phyloP scores from a whole-genome alignment of 305 asterid species.

The Rubia tinctorum region DNA sequence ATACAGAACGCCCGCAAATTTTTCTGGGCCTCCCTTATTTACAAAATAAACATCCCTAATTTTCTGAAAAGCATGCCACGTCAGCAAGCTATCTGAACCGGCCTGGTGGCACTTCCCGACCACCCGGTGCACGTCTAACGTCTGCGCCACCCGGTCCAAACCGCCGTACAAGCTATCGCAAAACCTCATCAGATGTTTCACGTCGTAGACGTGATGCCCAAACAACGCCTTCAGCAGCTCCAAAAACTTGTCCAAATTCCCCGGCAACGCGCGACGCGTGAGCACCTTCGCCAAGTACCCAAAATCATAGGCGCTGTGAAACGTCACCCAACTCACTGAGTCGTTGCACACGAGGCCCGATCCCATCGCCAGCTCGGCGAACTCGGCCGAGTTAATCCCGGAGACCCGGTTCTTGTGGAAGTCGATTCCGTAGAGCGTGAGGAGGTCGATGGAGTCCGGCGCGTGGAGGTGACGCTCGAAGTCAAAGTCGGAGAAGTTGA shows the following conservation, averaged over 20 bases:
- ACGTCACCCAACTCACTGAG: not conserved
- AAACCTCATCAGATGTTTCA: not conserved
- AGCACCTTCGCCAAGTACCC: not conserved
- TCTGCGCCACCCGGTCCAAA: constrained; percentile 1
- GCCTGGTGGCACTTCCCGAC: not conserved
- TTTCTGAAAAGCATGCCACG: not conserved
- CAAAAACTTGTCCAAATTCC: not conserved
- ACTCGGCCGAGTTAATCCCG: not conserved
- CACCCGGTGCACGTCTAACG: not conserved
- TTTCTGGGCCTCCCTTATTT: not conserved
- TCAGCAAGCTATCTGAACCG: not conserved
- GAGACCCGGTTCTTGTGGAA: not conserved
- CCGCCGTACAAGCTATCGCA: not conserved
- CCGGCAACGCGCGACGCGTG: not conserved
- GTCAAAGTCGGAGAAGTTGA: not conserved
- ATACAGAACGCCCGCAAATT: not conserved
- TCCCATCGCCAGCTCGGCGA: not conserved
- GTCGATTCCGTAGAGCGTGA: not conserved
- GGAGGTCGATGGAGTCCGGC: not conserved
- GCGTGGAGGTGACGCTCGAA: not conserved
- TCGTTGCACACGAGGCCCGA: not conserved
- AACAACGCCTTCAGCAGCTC: not conserved
- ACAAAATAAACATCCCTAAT: not conserved
- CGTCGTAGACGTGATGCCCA: not conserved
- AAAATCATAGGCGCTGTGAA: not conserved